These are phyloP conservation scores for Plenodomus lindquistii DNA, from an alignment of 2,329 filamentous ascomycete genomes.

Conservation along the genomic window DNA sequence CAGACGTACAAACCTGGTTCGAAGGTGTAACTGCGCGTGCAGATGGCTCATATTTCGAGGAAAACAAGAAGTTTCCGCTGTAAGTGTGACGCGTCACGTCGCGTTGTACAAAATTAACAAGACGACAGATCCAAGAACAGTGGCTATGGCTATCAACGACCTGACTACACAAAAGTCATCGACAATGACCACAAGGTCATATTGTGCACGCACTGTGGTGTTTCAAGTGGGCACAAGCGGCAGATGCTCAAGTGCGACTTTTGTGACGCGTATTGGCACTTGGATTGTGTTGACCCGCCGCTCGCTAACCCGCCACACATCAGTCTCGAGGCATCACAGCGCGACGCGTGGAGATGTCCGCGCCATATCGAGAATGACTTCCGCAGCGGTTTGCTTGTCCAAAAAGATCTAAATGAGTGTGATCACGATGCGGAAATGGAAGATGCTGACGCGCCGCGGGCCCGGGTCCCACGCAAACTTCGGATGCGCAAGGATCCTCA, in stretches of 20 bases:
- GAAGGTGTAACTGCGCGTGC: conserved; percentile 75
- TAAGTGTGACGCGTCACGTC: conserved; percentile 52
- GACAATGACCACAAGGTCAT: conserved; percentile 73
- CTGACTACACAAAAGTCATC: conserved; percentile 64
- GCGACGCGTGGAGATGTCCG: conserved; percentile 83
- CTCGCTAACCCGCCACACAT: conserved; percentile 73
- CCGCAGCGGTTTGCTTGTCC: conserved; percentile 36
- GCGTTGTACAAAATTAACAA: conserved; percentile 33
- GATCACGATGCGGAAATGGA: conserved; percentile 35
- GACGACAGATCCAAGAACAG: conserved; percentile 42
- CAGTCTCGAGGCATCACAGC: conserved; percentile 55
- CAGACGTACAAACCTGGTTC: conserved; percentile 73
- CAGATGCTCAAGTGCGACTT: conserved; percentile 85
- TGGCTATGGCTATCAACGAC: conserved; percentile 46
- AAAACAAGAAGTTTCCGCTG: conserved; percentile 59
- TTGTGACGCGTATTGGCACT: conserved; percentile 83
- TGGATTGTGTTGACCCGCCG: conserved; percentile 88
- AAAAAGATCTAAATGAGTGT: conserved; percentile 37
- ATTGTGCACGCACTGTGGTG: conserved; percentile 76
- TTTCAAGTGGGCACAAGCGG: conserved; percentile 64
- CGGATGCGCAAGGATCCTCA: conserved; percentile 56
- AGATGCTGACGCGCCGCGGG: conserved; percentile 25
- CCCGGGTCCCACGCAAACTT: conserved; percentile 46
- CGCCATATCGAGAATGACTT: conserved; percentile 81
- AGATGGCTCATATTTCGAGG: conserved; percentile 81